Conservation (phyloP, 352 stramenopile genomes). For the Plasmopara muralis region DNA sequence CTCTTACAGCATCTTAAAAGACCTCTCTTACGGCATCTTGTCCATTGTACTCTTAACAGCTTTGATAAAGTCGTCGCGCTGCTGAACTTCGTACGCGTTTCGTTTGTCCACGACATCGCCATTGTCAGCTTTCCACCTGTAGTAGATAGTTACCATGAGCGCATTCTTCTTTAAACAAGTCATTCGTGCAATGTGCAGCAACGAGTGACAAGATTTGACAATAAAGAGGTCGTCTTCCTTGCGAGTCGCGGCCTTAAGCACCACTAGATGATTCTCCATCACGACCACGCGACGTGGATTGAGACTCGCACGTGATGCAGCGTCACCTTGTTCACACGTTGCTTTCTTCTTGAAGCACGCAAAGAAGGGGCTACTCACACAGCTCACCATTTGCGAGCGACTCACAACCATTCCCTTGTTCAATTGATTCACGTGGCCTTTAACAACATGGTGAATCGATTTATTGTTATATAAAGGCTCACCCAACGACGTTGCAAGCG, state of each 20-base stretch:
- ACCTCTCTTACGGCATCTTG: slow-evolving; percentile 36
- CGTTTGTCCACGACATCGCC: slow-evolving; percentile 45
- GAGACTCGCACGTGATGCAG: slow-evolving; percentile 31
- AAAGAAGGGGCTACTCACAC: slow-evolving; percentile 71
- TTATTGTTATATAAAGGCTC: slow-evolving; percentile 29
- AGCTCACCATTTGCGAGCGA: slow-evolving; percentile 60
- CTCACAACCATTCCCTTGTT: slow-evolving; percentile 67
- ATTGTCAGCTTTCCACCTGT: slow-evolving; percentile 58
- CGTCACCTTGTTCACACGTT: slow-evolving; percentile 3
- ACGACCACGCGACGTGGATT: slow-evolving; percentile 56
- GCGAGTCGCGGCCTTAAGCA: slow-evolving; percentile 61
- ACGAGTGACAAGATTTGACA: slow-evolving; percentile 70
- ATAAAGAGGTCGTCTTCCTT: slow-evolving; percentile 67
- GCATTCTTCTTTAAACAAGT: slow-evolving; percentile 87
- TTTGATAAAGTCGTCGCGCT: slow-evolving; percentile 84
- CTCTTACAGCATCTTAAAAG: too few species aligned
- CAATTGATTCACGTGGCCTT: slow-evolving; percentile 38
- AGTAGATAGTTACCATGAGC: slow-evolving; percentile 83
- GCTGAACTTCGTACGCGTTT: slow-evolving; percentile 81
- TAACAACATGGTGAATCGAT: slow-evolving; percentile 47
- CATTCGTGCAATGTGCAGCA: slow-evolving; percentile 73
- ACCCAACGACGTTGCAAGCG: slow-evolving; percentile 32
- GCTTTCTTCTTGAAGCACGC: slow-evolving; percentile 84
- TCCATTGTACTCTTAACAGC: slow-evolving; percentile 77
- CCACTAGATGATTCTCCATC: slow-evolving; percentile 66